Evolutionary conservation across 2,329 filamentous ascomycete species (phyloP).

Genomic region (Diaporthe batatas): DNA sequence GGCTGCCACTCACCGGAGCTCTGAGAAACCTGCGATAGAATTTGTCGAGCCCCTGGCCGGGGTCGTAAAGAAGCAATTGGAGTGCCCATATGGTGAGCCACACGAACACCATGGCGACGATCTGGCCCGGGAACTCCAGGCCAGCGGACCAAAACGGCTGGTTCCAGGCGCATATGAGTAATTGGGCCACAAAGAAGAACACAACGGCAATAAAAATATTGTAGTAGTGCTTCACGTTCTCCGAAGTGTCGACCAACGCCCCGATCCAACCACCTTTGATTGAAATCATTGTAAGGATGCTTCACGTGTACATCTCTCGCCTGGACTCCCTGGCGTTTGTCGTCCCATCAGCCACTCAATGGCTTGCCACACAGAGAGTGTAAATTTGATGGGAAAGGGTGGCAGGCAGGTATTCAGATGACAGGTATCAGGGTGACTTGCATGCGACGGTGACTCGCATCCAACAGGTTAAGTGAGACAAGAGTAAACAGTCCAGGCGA

Average conservation of each 20-base stretch:
- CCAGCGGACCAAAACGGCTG: constrained; percentile 49
- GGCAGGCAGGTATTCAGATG: background rate
- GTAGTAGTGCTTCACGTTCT: constrained; percentile 24
- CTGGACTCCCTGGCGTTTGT: background rate
- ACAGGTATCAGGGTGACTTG: background rate
- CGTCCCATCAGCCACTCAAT: constrained; percentile 14
- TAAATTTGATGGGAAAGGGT: background rate
- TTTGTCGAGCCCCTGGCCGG: constrained; percentile 44
- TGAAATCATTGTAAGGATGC: constrained; percentile 30
- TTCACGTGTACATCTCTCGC: background rate
- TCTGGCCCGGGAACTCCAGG: constrained; percentile 61
- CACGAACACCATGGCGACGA: constrained; percentile 61
- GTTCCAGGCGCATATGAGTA: constrained; percentile 62
- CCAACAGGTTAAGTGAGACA: constrained; percentile 17
- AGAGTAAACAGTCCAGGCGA: constrained; percentile 3
- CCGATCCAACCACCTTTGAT: background rate
- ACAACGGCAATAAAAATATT: constrained; percentile 49
- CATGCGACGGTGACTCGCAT: constrained; percentile 1
- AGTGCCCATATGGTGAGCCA: constrained; percentile 53
- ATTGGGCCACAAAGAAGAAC: constrained; percentile 57
- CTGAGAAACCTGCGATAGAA: constrained; percentile 47
- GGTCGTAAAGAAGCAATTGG: constrained; percentile 38
- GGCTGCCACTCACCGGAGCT: constrained; percentile 44
- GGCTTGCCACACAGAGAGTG: background rate
- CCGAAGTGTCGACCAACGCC: background rate